Base-by-base conservation (phyloP, 2,329 filamentous ascomycete genomes). In the Fusarium continuum region DNA sequence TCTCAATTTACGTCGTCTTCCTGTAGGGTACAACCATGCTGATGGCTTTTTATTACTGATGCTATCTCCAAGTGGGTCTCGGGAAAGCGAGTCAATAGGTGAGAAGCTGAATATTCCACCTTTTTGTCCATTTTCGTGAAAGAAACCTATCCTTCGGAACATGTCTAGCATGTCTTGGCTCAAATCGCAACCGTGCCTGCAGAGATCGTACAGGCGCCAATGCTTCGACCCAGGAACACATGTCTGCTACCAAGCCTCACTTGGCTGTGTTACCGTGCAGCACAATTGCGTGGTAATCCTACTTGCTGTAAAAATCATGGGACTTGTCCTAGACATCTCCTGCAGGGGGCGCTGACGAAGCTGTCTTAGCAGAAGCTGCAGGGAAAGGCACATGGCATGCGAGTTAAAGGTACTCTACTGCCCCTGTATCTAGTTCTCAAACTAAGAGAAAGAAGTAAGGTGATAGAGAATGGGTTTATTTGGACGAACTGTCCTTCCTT, bases 331-430 rank as follows among this genome's bases (percentile, higher is more conserved):
- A 60, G 44, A 55, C 59, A 60, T 55, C 25, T 20, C 36, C 34
- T 32, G 31, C 16, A 29, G 41, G 23, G 28, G 40, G 31, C 19
- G 39, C 40, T 55, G 40, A 53, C 17, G 47, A 22, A 32, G 22
- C 17, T 46, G 40, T 62, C 52, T 53, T 60, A 31, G 26, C n/a
- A n/a, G 20, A n/a, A 23, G 23, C 53, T 60, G 59, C 19, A 64
- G 47, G 53, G 41, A 64, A 32, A 11, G 16, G 20, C 32, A 31
- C 17, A 16, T 39, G 25, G 59, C 20, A 50, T 61, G 49, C 8
- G n/a, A n/a, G 32, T 35, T 44, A 43, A 55, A 44, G 45, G 47
- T 47, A 36, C 20, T 36, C 31, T 11, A 35, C 20, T 39, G 35
- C 23, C 16, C 49, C 50, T 36, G 22, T 29, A 11, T 49, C 25